phyloP scores from a whole-genome alignment of 495 filamentous ascomycete species.

The Extremus antarcticus region DNA sequence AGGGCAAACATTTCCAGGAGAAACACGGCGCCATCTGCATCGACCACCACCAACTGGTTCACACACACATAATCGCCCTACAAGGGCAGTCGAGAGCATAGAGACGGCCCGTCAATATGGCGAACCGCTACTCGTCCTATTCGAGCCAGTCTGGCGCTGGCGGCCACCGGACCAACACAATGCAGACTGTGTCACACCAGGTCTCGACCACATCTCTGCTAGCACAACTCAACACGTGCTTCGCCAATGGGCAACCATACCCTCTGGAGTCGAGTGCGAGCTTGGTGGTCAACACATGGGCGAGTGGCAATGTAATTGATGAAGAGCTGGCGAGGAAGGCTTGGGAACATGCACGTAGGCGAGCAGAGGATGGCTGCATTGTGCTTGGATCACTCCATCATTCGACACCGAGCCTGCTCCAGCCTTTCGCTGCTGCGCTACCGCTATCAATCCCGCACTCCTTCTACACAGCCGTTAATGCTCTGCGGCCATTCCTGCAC shows the following conservation, averaged over 20 bases:
- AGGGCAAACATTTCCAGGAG: not conserved
- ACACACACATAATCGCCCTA: constrained; percentile 38
- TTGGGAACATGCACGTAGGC: constrained; percentile 92
- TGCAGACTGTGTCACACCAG: constrained; percentile 43
- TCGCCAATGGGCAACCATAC: constrained; percentile 70
- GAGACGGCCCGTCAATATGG: constrained; percentile 6
- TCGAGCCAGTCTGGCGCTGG: constrained; percentile 1
- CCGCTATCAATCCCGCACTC: constrained; percentile 64
- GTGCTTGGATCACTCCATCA: constrained; percentile 62
- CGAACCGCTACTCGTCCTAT: constrained; percentile 10
- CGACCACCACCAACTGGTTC: not conserved
- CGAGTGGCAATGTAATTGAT: constrained; percentile 77
- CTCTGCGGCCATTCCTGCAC: constrained; percentile 72
- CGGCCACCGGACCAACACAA: constrained; percentile 12
- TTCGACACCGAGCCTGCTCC: constrained; percentile 74
- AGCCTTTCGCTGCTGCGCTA: constrained; percentile 68
- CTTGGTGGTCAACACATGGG: constrained; percentile 90
- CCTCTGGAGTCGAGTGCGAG: constrained; percentile 83
- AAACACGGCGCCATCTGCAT: not conserved
- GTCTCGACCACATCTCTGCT: constrained; percentile 87
- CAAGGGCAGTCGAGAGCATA: constrained; percentile 44
- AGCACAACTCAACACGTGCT: constrained; percentile 82
- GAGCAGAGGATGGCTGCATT: constrained; percentile 78
- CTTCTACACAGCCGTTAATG: constrained; percentile 64
- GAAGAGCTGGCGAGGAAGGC: constrained; percentile 65